Conservation (phyloP, 805 yeast species). For the Jamesozyma gamospora region DNA sequence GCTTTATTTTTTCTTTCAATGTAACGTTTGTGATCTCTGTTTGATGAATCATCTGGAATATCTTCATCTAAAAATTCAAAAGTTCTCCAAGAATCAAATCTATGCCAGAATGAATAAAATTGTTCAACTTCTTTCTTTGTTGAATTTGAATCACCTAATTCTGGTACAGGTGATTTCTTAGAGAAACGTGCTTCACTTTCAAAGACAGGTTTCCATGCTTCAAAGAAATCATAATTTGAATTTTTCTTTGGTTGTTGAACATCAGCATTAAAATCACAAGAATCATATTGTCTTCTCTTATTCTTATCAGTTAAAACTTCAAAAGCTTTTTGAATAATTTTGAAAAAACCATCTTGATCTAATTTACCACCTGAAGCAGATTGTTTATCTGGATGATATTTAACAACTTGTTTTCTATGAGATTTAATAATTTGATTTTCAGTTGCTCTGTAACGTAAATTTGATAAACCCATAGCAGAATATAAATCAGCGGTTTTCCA, state of each 20-base stretch:
- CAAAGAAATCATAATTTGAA: constrained; percentile 69
- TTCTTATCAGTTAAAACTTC: constrained; percentile 78
- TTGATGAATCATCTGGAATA: constrained; percentile 97
- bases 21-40: constrained; percentile 98
- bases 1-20: constrained; percentile 95
- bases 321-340: constrained; percentile 93
- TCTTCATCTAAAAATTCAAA: constrained; percentile 98
- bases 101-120: constrained; percentile 87
- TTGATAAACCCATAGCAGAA: constrained; percentile 88
- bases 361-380: constrained; percentile 75
- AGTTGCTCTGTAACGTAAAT: constrained; percentile 83
- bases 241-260: constrained; percentile 74
- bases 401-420: constrained; percentile 91
- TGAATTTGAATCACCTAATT: constrained; percentile 57
- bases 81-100: constrained; percentile 95
- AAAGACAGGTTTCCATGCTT: constrained; percentile 88
- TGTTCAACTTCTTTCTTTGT: constrained; percentile 73
- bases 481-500: constrained; percentile 96
- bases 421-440: constrained; percentile 92
- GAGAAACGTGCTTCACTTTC: constrained; percentile 88
- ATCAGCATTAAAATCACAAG: constrained; percentile 84
- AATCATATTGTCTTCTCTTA: constrained; percentile 89
- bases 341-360: constrained; percentile 94
- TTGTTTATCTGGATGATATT: constrained; percentile 97
- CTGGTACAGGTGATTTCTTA: constrained; percentile 80